These are phyloP conservation scores for Lactifluus subvellereus DNA, from an alignment of 768 basidiomycete species.

Conservation along the genomic window DNA sequence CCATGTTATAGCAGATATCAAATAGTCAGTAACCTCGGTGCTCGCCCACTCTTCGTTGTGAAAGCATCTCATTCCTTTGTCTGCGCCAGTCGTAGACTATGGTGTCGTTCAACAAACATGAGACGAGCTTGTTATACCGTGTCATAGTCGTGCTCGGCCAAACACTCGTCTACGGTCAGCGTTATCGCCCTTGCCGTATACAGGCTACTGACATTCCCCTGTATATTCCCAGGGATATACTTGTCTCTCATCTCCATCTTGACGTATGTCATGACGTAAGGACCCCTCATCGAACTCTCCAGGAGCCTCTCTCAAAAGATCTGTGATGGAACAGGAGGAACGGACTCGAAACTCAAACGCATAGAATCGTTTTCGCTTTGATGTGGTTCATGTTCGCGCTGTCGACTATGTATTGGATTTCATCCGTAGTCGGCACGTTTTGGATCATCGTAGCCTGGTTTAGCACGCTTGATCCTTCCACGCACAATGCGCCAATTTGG, in stretches of 20 bases:
- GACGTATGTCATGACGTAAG: slow-evolving; percentile 6
- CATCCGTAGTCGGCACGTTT: neutral
- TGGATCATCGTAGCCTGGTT: neutral
- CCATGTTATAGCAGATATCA: too few relatives aligned
- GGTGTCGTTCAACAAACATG: neutral
- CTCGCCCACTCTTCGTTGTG: too few relatives aligned
- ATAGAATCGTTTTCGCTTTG: neutral
- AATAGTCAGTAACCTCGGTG: too few relatives aligned
- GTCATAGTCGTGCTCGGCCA: slow-evolving; percentile 1
- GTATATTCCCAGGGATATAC: slow-evolving; percentile 1
- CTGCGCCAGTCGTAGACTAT: slow-evolving; percentile 2
- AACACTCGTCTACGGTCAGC: slow-evolving; percentile 5
- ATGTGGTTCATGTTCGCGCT: neutral
- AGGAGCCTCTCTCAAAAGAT: neutral
- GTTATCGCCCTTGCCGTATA: neutral
- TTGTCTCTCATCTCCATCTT: slow-evolving; percentile 5
- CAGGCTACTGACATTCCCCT: neutral
- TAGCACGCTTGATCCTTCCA: neutral
- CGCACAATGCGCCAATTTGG: neutral
- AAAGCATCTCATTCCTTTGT: neutral
- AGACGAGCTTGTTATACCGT: neutral
- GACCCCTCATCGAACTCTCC: neutral
- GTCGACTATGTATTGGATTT: slow-evolving; percentile 5
- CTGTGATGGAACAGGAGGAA: neutral
- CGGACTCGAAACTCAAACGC: neutral